Evolutionary conservation across 352 stramenopile species (phyloP).

Genomic region (Globisporangium nunn): DNA sequence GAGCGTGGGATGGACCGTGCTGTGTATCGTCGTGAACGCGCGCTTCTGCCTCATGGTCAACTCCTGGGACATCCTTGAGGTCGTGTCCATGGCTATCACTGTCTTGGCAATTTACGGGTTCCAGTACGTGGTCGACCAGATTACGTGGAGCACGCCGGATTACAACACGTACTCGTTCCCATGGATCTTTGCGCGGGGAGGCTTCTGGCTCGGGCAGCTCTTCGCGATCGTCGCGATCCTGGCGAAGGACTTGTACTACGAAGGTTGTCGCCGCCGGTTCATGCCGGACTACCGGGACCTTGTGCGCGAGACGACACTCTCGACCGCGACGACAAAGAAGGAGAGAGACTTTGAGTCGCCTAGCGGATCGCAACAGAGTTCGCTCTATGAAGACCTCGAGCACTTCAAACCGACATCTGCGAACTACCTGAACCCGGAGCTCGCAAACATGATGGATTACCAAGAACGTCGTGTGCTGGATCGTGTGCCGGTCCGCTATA

Average conservation of each 20-base stretch:
- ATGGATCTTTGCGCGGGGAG: slow-evolving; percentile 55
- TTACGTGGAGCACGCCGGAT: slow-evolving; percentile 35
- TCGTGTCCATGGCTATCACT: slow-evolving; percentile 44
- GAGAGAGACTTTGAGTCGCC: slow-evolving; percentile 1
- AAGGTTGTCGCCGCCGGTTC: slow-evolving; percentile 58
- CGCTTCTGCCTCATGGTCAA: slow-evolving; percentile 79
- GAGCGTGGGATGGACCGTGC: slow-evolving; percentile 62
- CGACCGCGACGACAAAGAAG: slow-evolving; percentile 8
- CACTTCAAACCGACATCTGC: slow-evolving; percentile 40
- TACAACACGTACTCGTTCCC: slow-evolving; percentile 78
- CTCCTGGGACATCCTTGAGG: slow-evolving; percentile 65
- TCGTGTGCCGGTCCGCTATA: slow-evolving; percentile 31
- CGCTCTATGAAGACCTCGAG: slow-evolving; percentile 24
- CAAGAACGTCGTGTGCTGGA: slow-evolving; percentile 61
- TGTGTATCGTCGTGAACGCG: slow-evolving; percentile 72
- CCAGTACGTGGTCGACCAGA: slow-evolving; percentile 64
- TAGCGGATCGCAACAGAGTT: slow-evolving; percentile 1
- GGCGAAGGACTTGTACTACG: slow-evolving; percentile 66
- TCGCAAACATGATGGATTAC: slow-evolving; percentile 76
- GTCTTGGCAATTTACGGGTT: slow-evolving; percentile 54
- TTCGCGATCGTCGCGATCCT: slow-evolving; percentile 61
- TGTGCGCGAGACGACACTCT: slow-evolving; percentile 43
- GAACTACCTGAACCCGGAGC: slow-evolving; percentile 56
- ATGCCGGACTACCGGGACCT: slow-evolving; percentile 63
- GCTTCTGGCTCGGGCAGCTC: slow-evolving; percentile 75